These are phyloP conservation scores for Syncephalis fuscata DNA, from an alignment of 371 early-diverging fungal genomes.

Conservation along the genomic window DNA sequence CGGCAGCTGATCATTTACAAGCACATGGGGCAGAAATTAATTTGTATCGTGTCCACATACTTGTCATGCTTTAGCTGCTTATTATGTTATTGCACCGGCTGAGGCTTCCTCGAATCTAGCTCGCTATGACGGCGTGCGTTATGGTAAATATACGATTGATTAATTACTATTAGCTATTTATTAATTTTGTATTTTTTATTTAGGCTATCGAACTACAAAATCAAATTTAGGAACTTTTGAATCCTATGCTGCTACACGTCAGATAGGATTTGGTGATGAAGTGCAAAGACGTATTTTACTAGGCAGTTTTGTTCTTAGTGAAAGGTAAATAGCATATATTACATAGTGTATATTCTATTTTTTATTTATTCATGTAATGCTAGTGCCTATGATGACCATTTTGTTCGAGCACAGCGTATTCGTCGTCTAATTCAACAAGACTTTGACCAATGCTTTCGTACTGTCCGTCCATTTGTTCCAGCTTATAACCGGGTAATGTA, in stretches of 20 bases:
- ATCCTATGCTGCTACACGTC: conserved; percentile 38
- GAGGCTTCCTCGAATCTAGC: conserved; percentile 87
- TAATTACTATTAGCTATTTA: neutral
- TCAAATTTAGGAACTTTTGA: conserved; percentile 10
- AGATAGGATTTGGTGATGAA: conserved; percentile 61
- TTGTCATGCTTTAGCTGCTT: conserved; percentile 55
- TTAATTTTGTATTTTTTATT: neutral
- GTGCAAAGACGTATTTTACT: conserved; percentile 68
- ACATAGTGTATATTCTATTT: neutral
- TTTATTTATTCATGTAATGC: conserved; percentile 1
- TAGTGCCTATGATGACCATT: conserved; percentile 45
- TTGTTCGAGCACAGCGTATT: conserved; percentile 60
- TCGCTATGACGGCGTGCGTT: conserved; percentile 75
- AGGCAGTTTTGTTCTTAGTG: conserved; percentile 71
- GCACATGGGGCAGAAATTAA: conserved; percentile 47
- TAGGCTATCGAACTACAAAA: conserved; percentile 20
- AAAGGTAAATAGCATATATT: conserved; percentile 24
- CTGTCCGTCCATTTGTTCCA: neutral
- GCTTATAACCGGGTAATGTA: neutral
- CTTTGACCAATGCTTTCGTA: conserved; percentile 26
- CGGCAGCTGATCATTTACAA: conserved; percentile 30
- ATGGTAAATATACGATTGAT: conserved; percentile 24
- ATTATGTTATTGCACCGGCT: conserved; percentile 76
- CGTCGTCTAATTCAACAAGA: conserved; percentile 63
- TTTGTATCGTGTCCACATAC: conserved; percentile 57